Conservation (phyloP, 768 basidiomycete species). For the Agrocybe pediades region DNA sequence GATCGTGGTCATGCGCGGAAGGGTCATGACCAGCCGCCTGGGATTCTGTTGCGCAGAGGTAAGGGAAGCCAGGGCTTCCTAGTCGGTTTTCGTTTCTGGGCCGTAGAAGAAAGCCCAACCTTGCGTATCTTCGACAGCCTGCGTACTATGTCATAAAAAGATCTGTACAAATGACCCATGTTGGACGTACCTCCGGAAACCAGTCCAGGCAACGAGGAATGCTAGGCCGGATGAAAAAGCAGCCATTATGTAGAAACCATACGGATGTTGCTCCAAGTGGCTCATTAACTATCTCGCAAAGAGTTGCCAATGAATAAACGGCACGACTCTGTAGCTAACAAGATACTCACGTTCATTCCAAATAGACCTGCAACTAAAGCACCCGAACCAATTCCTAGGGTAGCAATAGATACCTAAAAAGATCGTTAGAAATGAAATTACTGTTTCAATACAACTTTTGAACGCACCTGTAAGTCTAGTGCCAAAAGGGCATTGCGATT, state of each 20-base stretch:
- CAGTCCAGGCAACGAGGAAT: slow-evolving; percentile 60
- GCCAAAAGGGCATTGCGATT: slow-evolving; percentile 92
- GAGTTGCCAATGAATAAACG: slow-evolving; percentile 9
- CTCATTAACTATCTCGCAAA: slow-evolving; percentile 58
- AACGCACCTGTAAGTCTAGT: slow-evolving; percentile 79
- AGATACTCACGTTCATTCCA: slow-evolving; percentile 89
- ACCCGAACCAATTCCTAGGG: slow-evolving; percentile 89
- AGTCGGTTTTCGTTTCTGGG: slow-evolving; percentile 22
- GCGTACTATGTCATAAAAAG: slow-evolving; percentile 1
- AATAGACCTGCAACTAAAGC: slow-evolving; percentile 90
- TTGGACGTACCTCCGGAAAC: slow-evolving; percentile 59
- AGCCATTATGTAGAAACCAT: slow-evolving; percentile 74
- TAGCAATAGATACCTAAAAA: slow-evolving; percentile 86
- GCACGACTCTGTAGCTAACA: slow-evolving; percentile 1
- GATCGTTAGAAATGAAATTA: slow-evolving; percentile 7
- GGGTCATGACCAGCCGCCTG: slow-evolving; percentile 43
- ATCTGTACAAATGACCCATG: slow-evolving; percentile 4
- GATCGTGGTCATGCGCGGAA: background rate
- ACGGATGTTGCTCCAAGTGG: slow-evolving; percentile 70
- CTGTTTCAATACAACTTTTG: background rate
- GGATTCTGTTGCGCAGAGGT: slow-evolving; percentile 42
- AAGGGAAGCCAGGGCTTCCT: slow-evolving; percentile 46
- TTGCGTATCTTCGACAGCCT: slow-evolving; percentile 49
- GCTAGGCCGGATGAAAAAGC: slow-evolving; percentile 59
- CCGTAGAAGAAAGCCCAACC: slow-evolving; percentile 43